Percentiles rank a stretch among this genome's conserved stretches.
Evolutionary conservation across 2,329 filamentous ascomycete genomes (phyloP).

Genomic region (Lecanoromycetidae sp.): DNA sequence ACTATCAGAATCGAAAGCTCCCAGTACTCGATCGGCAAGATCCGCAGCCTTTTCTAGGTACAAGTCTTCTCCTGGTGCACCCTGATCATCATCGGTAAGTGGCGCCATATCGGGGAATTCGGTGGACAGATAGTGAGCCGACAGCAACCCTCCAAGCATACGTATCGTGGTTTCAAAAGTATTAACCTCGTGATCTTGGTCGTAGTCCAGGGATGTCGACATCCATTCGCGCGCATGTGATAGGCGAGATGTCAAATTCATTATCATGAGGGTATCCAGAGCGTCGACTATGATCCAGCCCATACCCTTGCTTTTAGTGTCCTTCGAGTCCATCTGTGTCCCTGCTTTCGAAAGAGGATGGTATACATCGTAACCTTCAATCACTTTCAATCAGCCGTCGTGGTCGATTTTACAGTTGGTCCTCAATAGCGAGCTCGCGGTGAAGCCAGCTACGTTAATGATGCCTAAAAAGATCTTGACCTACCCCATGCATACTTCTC

Average conservation of each 20-base stretch:
- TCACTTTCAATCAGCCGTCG: constrained; percentile 14
- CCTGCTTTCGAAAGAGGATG: constrained; percentile 70
- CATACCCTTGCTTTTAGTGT: constrained; percentile 56
- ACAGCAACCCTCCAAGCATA: constrained; percentile 86
- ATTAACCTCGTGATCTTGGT: constrained; percentile 90
- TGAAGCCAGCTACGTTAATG: not conserved
- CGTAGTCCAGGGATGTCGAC: constrained; percentile 64
- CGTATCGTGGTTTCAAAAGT: constrained; percentile 97
- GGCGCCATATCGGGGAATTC: constrained; percentile 69
- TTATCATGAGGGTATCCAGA: constrained; percentile 91
- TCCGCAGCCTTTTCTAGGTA: constrained; percentile 95
- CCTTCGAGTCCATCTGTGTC: constrained; percentile 81
- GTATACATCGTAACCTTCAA: constrained; percentile 67
- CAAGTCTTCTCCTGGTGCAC: constrained; percentile 68
- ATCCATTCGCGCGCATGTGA: constrained; percentile 84
- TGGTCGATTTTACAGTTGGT: not conserved
- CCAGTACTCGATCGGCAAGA: constrained; percentile 72
- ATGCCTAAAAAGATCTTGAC: constrained; percentile 22
- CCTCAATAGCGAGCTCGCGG: not conserved
- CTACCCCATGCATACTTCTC: constrained; percentile 87
- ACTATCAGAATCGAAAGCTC: constrained; percentile 76
- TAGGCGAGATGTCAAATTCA: constrained; percentile 85
- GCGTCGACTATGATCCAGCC: constrained; percentile 98
- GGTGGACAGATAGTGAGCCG: constrained; percentile 88
- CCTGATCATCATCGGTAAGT: constrained; percentile 56